Base-by-base conservation (phyloP, 768 basidiomycete species). In the Rubroboletus satanas region DNA sequence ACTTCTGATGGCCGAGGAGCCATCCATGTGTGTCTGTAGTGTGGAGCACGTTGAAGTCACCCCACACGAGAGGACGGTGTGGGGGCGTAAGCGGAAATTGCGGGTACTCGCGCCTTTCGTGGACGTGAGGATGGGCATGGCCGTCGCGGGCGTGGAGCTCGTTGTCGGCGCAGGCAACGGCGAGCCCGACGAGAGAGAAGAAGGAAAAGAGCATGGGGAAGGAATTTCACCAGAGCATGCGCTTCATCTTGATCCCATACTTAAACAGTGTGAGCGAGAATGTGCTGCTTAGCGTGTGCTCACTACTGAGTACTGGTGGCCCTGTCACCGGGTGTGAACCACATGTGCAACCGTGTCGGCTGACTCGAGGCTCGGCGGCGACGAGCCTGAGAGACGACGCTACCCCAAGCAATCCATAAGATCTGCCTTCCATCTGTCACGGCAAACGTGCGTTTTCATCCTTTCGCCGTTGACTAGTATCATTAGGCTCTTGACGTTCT, bases 1-100 rank as follows among this genome's bases (percentile, higher is more conserved):
- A 17, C 63, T 91, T 87, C 62, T 90, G 88, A 72, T 96, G 93
- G 1, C 93, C 93, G 36, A 93, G 77, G 4, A 95, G 74, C 87
- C 87, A 87, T 28, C 87, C 83, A 72, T 89, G 86, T 37, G 82
- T 88, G 68, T 94, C 92, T 0, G 93, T 94, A 3, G 91, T 94
- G 62, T 87, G 84, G 44, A 94, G 78, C 62, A 94, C 80, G 66
- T 95, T 95, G 66, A 95, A 78, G 63, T 94, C 90, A n/a, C 87
- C 84, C 93, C 93, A 94, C 49, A 82, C 80, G 14, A 96, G 77
- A 23, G 82, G 79, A 18, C 84, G 75, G 52, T 79, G 79, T 5
- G 92, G 92, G 17, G 76, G 76, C 0, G 82, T 73, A 32, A 85
- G 68, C 14, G 72, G 72, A 14, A 71, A 59, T 44, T 75, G 69